A percentile compares a stretch with the other conserved stretches of the same genome.
Evolutionary conservation across 208 protist genomes (phyloP).

Genomic region (Eutreptiella sp.): DNA sequence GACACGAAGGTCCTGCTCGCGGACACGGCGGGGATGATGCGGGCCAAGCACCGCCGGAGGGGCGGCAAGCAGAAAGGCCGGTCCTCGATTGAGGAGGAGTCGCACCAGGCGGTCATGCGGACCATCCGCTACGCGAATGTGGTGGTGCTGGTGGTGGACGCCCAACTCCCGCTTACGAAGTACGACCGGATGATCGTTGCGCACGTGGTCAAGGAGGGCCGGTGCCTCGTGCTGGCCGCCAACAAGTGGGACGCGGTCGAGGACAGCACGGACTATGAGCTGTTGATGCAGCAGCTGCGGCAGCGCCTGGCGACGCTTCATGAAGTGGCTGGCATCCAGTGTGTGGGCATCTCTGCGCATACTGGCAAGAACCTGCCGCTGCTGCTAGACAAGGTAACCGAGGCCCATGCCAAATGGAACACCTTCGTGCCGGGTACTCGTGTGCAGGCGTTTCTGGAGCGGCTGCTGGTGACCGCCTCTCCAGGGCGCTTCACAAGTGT

Average conservation of each 20-base stretch:
- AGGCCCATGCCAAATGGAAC: conserved; percentile 79
- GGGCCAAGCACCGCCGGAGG: too few species aligned
- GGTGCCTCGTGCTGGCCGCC: conserved; percentile 71
- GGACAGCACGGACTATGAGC: conserved; percentile 82
- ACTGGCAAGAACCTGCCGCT: conserved; percentile 74
- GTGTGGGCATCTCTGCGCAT: conserved; percentile 73
- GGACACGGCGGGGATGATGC: conserved; percentile 76
- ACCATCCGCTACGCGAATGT: conserved; percentile 64
- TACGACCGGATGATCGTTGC: conserved; percentile 75
- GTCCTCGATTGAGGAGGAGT: conserved; percentile 61
- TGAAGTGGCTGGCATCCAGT: conserved; percentile 77
- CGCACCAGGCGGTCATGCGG: conserved; percentile 31
- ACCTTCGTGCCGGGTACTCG: conserved; percentile 66
- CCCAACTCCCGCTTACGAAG: conserved; percentile 49
- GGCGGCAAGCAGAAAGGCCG: conserved; percentile 29
- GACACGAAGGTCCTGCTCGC: conserved; percentile 74
- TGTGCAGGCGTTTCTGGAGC: too few species aligned
- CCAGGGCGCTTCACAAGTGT: too few species aligned
- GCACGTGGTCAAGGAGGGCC: conserved; percentile 68
- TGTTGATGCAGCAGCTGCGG: conserved; percentile 78
- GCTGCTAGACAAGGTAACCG: conserved; percentile 68
- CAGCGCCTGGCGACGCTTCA: too few species aligned
- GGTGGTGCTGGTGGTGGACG: conserved; percentile 77
- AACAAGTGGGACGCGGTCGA: conserved; percentile 86
- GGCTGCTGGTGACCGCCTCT: too few species aligned